Evolutionary conservation across 257 asterid genomes (phyloP).

Genomic region (Solanum lycopersicoides): DNA sequence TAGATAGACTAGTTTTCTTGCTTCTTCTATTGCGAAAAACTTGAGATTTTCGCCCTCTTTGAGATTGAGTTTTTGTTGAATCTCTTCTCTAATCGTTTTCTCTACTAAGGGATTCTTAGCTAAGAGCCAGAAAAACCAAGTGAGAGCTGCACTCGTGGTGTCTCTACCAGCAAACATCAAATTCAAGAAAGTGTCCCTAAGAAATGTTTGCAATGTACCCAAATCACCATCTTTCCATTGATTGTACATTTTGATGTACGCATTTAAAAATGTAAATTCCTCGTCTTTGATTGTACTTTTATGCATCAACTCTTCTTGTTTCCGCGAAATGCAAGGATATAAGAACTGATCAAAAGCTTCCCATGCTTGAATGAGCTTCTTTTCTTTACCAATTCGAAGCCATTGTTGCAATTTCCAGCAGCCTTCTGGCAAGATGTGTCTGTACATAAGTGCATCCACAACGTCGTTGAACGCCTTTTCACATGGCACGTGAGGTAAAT

Average conservation of each 20-base stretch:
- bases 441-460: not conserved
- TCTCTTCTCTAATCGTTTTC: not conserved
- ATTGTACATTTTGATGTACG: not conserved
- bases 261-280: not conserved
- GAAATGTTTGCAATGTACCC: not conserved
- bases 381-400: not conserved
- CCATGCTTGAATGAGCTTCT: not conserved
- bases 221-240: not conserved
- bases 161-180: not conserved
- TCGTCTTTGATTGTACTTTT: not conserved
- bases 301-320: not conserved
- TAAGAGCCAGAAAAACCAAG: not conserved
- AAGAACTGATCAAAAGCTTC: not conserved
- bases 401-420: not conserved
- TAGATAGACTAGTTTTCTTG: not conserved
- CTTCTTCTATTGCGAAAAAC: not conserved
- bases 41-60: not conserved
- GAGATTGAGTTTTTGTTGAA: not conserved
- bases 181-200: not conserved
- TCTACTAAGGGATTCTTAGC: not conserved
- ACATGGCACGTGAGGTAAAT: not conserved
- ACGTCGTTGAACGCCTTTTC: not conserved
- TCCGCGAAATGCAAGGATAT: not conserved
- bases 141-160: not conserved
- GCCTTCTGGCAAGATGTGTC: not conserved